phyloP scores from a whole-genome alignment of 805 yeast genomes.

The Candida caryicola region DNA sequence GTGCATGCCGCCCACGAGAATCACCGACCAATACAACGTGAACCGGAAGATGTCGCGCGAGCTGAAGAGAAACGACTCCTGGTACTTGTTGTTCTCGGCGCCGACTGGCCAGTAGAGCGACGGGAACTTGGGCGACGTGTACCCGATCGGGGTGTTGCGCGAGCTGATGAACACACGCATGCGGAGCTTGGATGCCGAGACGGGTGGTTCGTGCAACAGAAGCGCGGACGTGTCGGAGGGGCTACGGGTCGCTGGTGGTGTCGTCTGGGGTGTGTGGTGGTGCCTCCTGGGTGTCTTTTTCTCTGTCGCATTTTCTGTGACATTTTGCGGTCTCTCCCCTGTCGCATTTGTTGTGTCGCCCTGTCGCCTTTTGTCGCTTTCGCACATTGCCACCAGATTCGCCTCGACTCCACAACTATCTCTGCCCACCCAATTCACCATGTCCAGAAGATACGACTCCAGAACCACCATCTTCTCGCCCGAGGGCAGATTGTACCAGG shows the following conservation, averaged over 20 bases:
- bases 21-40: conserved; percentile 78
- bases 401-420: no score
- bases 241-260: no score
- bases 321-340: no score
- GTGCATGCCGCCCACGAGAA: conserved; percentile 63
- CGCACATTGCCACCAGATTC: conserved; percentile 3
- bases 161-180: conserved; percentile 38
- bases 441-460: conserved; percentile 98
- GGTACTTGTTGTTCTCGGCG: conserved; percentile 33
- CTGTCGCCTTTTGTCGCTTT: neutral
- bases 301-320: no score
- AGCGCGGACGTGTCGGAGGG: no score
- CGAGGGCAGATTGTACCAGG: conserved; percentile 96
- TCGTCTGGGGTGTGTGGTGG: no score
- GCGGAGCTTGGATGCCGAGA: no score
- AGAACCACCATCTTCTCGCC: conserved; percentile 99
- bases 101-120: conserved; percentile 72
- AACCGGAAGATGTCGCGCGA: conserved; percentile 75
- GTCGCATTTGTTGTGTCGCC: no score
- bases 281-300: no score
- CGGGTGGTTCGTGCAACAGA: no score
- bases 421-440: conserved; percentile 14
- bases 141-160: conserved; percentile 73
- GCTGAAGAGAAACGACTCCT: conserved; percentile 61
- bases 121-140: conserved; percentile 76